phyloP scores from a whole-genome alignment of 1,284 basidiomycete species.

The Melanopsichium pennsylvanicum region DNA sequence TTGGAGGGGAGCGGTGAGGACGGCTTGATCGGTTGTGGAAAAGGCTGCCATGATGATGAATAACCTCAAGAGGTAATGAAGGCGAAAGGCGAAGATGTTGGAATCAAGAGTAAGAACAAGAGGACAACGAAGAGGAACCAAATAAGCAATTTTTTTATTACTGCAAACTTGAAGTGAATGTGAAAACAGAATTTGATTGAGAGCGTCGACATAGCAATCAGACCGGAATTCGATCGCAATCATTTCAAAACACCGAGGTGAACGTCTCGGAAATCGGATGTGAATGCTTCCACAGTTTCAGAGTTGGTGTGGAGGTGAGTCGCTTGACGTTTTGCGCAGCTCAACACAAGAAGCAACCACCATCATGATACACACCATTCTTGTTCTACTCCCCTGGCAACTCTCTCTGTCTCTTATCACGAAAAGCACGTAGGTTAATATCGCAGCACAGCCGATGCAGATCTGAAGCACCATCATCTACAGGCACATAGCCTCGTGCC shows the following conservation, averaged over 20 bases:
- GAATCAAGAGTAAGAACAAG: neutral
- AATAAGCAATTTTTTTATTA: conserved; percentile 4
- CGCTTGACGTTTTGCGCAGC: conserved; percentile 6
- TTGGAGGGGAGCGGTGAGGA: conserved; percentile 52
- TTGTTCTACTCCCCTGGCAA: too few species aligned
- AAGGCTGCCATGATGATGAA: conserved; percentile 40
- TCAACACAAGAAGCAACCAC: conserved; percentile 11
- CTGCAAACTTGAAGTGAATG: too few species aligned
- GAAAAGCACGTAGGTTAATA: too few species aligned
- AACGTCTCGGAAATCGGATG: conserved; percentile 28
- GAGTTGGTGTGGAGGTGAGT: conserved; percentile 11
- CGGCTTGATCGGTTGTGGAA: conserved; percentile 59
- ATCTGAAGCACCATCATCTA: neutral
- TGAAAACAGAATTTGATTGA: too few species aligned
- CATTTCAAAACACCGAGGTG: too few species aligned
- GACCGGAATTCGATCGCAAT: conserved; percentile 18
- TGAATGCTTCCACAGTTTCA: too few species aligned
- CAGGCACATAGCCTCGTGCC: neutral
- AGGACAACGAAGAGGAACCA: neutral
- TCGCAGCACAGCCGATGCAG: conserved; percentile 1
- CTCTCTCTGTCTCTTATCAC: too few species aligned
- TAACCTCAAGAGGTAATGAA: neutral
- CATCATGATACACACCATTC: neutral
- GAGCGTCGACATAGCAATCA: too few species aligned
- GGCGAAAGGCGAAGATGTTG: too few species aligned